Evolutionary conservation across 495 filamentous ascomycete genomes (phyloP), one percentile per base, ranked within the genome.

Genomic region (Acidomyces sp.): DNA sequence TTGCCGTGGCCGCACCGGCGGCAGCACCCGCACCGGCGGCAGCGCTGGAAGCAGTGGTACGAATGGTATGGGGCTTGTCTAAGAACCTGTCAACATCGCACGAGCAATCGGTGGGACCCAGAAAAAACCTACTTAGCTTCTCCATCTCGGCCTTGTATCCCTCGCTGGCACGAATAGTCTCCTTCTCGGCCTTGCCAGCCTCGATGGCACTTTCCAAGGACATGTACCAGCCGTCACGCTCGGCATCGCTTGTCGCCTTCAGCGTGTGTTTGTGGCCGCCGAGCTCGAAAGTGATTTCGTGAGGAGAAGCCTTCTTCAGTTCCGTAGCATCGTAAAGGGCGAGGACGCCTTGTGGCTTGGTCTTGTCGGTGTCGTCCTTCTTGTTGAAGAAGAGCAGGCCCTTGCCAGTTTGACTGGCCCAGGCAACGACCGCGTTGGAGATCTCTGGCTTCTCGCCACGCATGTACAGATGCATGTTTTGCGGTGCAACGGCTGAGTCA

Each of bases 361-460:
- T 19, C 31, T 4, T 32, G 13, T 12, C 12, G 15, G 28, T 34
- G 4, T 78, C 72, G 39, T 77, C 73, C 52, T 80, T 74, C 78
- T 95, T 95, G 61, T 77, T 75, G 62, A 83, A 85, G 70, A 90
- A 93, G 24, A 95, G 66, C 5, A 97, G 78, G 62, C 90, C 90
- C 72, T 92, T 94, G 55, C 90, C 87, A 43, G 90, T 96, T 66
- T 92, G 75, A 46, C 70, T 77, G 40, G 87, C 84, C 80, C 92
- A 93, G 29, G 90, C 79, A 52, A 75, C 78, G 51, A 75, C 80
- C 37, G 82, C 74, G 64, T 88, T 78, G 47, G 80, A 80, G 45
- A 78, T 62, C 11, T 82, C 77, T 32, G 78, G 64, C 79, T 95
- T 92, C 71, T 93, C 90, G 52, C 78, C 77, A 62, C 78, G 77